phyloP scores from a whole-genome alignment of 1,284 basidiomycete species.

The Puccinia coronata region DNA sequence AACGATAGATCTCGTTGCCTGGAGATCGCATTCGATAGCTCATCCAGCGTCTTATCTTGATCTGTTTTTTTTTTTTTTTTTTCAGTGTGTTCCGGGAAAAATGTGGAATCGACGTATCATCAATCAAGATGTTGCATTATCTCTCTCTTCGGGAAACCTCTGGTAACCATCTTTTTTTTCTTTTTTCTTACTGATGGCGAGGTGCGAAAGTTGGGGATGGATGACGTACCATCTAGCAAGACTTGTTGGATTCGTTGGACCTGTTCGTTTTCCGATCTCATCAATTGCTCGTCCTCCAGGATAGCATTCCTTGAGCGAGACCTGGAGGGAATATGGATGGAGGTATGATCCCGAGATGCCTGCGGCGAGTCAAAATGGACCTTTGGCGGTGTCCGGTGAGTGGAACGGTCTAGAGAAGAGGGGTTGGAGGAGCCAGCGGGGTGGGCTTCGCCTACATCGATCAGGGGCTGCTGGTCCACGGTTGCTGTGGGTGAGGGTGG shows the following conservation, averaged over 20 bases:
- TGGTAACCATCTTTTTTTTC: background rate
- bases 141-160: background rate
- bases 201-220: too few relatives aligned
- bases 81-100: too few relatives aligned
- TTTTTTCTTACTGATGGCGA: too few relatives aligned
- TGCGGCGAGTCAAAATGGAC: background rate
- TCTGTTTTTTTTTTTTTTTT: constrained; percentile 16
- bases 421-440: background rate
- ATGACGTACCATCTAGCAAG: constrained; percentile 40
- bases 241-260: constrained; percentile 47
- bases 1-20: constrained; percentile 40
- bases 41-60: constrained; percentile 45
- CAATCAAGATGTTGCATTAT: background rate
- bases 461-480: constrained; percentile 9
- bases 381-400: background rate
- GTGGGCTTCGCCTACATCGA: constrained; percentile 15
- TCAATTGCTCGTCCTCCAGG: constrained; percentile 39
- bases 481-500: background rate
- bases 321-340: constrained; percentile 15
- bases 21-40: constrained; percentile 47
- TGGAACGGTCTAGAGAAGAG: background rate
- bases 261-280: constrained; percentile 44
- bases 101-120: background rate
- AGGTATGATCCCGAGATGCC: background rate
- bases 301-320: constrained; percentile 30